Percentiles rank a stretch among this genome's conserved stretches.
Conservation (phyloP, 805 yeast genomes). For the Tetrapisispora taiwanensis region DNA sequence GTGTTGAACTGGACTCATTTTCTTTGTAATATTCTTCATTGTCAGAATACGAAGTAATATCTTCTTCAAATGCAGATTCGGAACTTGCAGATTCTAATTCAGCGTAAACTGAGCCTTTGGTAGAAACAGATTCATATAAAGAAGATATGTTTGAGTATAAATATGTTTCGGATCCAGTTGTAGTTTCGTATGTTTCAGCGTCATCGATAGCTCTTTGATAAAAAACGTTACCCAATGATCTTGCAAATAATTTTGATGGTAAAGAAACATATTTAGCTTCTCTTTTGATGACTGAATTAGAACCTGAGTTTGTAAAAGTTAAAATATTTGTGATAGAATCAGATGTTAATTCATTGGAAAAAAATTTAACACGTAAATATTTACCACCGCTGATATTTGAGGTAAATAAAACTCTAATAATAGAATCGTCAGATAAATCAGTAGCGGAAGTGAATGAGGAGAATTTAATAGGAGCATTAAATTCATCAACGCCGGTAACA, state of each 20-base stretch:
- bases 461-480: slow-evolving; percentile 18
- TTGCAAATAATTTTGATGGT: slow-evolving; percentile 6
- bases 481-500: slow-evolving; percentile 17
- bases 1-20: no score
- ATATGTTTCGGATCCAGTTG: neutral
- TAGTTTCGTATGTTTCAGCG: no score
- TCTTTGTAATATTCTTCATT: no score
- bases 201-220: neutral
- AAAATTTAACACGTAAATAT: slow-evolving; percentile 20
- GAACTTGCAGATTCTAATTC: neutral
- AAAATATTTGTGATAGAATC: slow-evolving; percentile 12
- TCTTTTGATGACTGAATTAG: slow-evolving; percentile 3
- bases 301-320: slow-evolving; percentile 7
- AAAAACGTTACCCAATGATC: slow-evolving; percentile 6
- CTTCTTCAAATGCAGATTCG: neutral
- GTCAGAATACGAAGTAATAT: neutral
- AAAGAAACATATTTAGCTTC: slow-evolving; percentile 2
- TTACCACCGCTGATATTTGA: slow-evolving; percentile 24
- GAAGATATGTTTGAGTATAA: neutral
- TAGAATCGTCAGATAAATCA: slow-evolving; percentile 18
- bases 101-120: neutral
- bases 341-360: slow-evolving; percentile 8
- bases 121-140: neutral
- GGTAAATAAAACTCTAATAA: slow-evolving; percentile 12
- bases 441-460: slow-evolving; percentile 18